These are phyloP conservation scores for Plasmodium inui DNA, from an alignment of 169 alveolate genomes.

Conservation along the genomic window DNA sequence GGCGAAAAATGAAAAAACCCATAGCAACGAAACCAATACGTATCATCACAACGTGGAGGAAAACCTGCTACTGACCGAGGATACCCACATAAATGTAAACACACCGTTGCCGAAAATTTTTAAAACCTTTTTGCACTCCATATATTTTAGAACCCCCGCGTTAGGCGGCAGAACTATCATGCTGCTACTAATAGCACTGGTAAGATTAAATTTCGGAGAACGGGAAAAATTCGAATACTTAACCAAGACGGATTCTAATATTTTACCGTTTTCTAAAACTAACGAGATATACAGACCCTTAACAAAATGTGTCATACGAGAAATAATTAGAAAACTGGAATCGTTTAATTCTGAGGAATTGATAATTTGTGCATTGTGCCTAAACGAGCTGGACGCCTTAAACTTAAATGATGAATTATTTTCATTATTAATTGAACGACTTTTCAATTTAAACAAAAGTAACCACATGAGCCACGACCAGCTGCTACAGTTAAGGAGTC, in stretches of 20 bases:
- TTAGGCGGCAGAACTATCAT: conserved; percentile 85
- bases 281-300: conserved; percentile 78
- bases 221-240: conserved; percentile 78
- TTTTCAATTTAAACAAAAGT: conserved; percentile 38
- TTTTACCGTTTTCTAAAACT: conserved; percentile 80
- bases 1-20: background rate
- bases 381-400: conserved; percentile 66
- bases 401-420: conserved; percentile 50
- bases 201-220: conserved; percentile 83
- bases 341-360: conserved; percentile 84
- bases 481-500: conserved; percentile 20
- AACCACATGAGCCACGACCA: conserved; percentile 64
- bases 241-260: conserved; percentile 75
- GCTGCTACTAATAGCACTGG: conserved; percentile 81
- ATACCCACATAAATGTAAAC: conserved; percentile 11
- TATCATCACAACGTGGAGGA: background rate
- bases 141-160: conserved; percentile 86
- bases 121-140: conserved; percentile 81
- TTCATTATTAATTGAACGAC: conserved; percentile 56
- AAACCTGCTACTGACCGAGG: background rate
- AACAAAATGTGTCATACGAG: conserved; percentile 83
- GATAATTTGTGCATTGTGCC: conserved; percentile 74
- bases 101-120: conserved; percentile 78
- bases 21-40: background rate
- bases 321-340: conserved; percentile 81